phyloP scores from a whole-genome alignment of 2,329 filamentous ascomycete species.

The Akanthomyces uredinophilus region DNA sequence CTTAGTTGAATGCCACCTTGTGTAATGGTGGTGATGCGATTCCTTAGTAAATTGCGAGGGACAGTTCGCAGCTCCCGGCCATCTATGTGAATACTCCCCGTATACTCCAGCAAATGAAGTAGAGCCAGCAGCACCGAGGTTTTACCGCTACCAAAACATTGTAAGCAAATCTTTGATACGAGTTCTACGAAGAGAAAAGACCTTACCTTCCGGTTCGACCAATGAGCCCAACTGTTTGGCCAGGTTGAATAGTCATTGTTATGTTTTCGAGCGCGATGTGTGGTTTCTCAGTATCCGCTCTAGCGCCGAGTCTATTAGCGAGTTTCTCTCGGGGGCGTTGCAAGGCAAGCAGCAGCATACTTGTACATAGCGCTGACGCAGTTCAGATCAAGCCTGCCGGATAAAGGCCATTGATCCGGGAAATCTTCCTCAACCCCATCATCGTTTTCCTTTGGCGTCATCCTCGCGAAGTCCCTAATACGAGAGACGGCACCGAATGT shows the following conservation, averaged over 20 bases:
- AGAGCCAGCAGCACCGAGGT: background rate
- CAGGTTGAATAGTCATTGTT: background rate
- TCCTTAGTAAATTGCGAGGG: background rate
- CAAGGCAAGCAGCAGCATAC: no score
- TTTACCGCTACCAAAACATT: background rate
- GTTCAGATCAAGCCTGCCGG: background rate
- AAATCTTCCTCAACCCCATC: background rate
- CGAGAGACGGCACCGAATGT: conserved; percentile 7
- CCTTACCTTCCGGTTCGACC: conserved; percentile 5
- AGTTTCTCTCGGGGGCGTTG: no score
- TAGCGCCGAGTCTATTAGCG: no score
- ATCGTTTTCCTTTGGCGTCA: background rate
- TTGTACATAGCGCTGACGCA: conserved; percentile 6
- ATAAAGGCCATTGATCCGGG: background rate
- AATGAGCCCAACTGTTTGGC: background rate
- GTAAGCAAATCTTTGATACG: no score
- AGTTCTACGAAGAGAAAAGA: no score
- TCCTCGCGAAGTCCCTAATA: background rate
- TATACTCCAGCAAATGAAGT: conserved; percentile 4
- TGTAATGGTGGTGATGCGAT: conserved; percentile 5
- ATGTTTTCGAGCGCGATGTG: conserved; percentile 1
- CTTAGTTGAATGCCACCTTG: background rate
- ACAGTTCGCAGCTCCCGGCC: background rate
- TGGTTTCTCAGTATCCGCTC: background rate
- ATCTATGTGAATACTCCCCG: conserved; percentile 6